Evolutionary conservation across 352 stramenopile genomes (phyloP).

Genomic region (Thalassiosira mediterranea): DNA sequence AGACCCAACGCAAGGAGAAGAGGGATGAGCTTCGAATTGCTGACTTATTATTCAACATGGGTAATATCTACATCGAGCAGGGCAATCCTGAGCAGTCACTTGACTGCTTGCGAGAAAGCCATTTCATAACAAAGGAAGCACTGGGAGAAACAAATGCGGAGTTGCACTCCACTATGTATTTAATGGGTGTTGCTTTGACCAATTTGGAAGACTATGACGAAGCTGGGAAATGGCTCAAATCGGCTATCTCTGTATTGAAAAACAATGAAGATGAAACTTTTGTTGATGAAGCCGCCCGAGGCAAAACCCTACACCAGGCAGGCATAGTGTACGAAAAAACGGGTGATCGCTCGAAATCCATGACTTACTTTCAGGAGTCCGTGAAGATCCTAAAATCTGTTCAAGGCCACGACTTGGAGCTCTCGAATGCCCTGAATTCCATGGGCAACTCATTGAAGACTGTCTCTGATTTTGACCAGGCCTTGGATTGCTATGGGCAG

Average conservation of each 20-base stretch:
- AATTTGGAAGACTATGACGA: constrained; percentile 50
- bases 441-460: constrained; percentile 58
- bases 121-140: constrained; percentile 58
- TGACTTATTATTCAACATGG: constrained; percentile 74
- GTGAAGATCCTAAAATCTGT: constrained; percentile 54
- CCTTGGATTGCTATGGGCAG: constrained; percentile 64
- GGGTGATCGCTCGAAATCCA: constrained; percentile 45
- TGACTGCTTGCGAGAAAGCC: constrained; percentile 62
- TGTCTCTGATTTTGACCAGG: constrained; percentile 54
- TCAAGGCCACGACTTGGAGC: constrained; percentile 47
- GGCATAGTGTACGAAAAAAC: constrained; percentile 58
- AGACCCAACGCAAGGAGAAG: constrained; percentile 51
- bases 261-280: constrained; percentile 39
- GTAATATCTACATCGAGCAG: constrained; percentile 66
- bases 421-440: constrained; percentile 62
- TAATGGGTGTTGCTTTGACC: constrained; percentile 59
- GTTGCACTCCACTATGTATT: constrained; percentile 66
- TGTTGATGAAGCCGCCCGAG: constrained; percentile 36
- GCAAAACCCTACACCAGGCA: constrained; percentile 55
- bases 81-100: constrained; percentile 44
- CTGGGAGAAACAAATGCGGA: constrained; percentile 60
- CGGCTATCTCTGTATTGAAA: constrained; percentile 43
- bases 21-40: constrained; percentile 65
- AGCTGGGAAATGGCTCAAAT: constrained; percentile 56
- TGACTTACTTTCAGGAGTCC: constrained; percentile 59